These are phyloP conservation scores for Isabelozyma pseudorhagii DNA, from an alignment of 805 yeast species.

Conservation along the genomic window DNA sequence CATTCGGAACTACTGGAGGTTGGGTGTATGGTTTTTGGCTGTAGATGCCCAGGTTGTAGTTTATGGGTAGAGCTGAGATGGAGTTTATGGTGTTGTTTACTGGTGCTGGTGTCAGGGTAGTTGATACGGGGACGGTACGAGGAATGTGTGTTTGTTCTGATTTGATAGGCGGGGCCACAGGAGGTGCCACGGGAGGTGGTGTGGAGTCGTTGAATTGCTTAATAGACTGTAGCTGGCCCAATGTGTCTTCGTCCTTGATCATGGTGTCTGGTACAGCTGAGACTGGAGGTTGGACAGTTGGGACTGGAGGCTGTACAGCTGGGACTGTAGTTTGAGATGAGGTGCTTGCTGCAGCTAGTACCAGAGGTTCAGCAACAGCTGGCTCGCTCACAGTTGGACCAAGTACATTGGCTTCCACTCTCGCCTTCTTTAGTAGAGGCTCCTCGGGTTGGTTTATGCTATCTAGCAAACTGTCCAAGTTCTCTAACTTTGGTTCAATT, in stretches of 20 bases:
- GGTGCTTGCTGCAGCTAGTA: background rate
- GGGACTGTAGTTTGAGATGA: background rate
- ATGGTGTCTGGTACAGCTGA: background rate
- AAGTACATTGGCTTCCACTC: background rate
- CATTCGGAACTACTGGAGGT: background rate
- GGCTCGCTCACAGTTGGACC: background rate
- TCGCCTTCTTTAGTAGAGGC: background rate
- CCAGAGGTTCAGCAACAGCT: background rate
- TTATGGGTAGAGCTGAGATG: background rate
- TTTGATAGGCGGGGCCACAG: background rate
- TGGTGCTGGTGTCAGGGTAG: background rate
- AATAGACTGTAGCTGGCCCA: background rate
- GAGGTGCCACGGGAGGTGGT: background rate
- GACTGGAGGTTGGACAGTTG: background rate
- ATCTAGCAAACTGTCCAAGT: background rate
- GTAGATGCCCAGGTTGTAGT: background rate
- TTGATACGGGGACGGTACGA: conserved; percentile 1
- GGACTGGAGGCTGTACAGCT: background rate
- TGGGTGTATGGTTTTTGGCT: background rate
- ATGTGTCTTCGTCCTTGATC: background rate
- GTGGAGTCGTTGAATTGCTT: background rate
- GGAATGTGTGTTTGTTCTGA: background rate
- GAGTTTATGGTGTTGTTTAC: background rate
- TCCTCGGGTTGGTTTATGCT: background rate
- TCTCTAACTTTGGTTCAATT: background rate